A percentile compares a stretch with the other conserved stretches of the same genome.
These are phyloP conservation scores for Neurospora sp. DNA, from an alignment of 2,329 filamentous ascomycete species.

Conservation along the genomic window DNA sequence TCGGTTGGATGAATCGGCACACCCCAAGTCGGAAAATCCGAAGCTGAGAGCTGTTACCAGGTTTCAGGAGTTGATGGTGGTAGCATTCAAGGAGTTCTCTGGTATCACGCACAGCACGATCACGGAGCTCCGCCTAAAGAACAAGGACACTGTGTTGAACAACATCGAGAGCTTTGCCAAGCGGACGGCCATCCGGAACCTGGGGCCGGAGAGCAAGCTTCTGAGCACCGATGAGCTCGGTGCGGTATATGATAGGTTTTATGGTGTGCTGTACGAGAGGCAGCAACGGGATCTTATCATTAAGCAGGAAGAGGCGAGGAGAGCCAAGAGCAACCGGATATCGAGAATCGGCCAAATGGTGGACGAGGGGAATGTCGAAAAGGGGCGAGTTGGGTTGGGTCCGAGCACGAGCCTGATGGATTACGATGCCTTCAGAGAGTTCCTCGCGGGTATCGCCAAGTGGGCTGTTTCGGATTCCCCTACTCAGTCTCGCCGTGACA, in stretches of 20 bases:
- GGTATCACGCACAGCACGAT: conserved; percentile 91
- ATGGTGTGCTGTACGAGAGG: conserved; percentile 81
- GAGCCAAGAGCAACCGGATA: conserved; percentile 48
- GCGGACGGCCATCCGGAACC: conserved; percentile 87
- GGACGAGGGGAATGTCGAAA: conserved; percentile 49
- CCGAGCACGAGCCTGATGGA: conserved; percentile 92
- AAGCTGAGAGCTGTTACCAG: conserved; percentile 89
- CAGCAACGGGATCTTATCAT: conserved; percentile 73
- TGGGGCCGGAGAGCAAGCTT: conserved; percentile 91
- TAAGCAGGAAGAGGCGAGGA: conserved; percentile 63
- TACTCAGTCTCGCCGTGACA: conserved; percentile 41
- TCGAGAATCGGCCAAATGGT: conserved; percentile 15
- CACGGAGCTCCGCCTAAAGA: conserved; percentile 77
- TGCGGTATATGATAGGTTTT: conserved; percentile 89
- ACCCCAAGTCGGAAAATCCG: conserved; percentile 89
- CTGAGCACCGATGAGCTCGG: conserved; percentile 78
- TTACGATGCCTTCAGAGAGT: conserved; percentile 92
- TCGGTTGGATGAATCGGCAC: conserved; percentile 86
- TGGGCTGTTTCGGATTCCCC: conserved; percentile 91
- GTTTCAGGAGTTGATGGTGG: conserved; percentile 98
- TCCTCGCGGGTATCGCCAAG: conserved; percentile 77
- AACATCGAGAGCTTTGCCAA: conserved; percentile 98
- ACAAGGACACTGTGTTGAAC: conserved; percentile 88
- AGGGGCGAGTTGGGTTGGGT: conserved; percentile 78
- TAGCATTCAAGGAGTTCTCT: conserved; percentile 96